Conservation (phyloP, 2,329 filamentous ascomycete genomes). For the Thielaviopsis musarum region DNA sequence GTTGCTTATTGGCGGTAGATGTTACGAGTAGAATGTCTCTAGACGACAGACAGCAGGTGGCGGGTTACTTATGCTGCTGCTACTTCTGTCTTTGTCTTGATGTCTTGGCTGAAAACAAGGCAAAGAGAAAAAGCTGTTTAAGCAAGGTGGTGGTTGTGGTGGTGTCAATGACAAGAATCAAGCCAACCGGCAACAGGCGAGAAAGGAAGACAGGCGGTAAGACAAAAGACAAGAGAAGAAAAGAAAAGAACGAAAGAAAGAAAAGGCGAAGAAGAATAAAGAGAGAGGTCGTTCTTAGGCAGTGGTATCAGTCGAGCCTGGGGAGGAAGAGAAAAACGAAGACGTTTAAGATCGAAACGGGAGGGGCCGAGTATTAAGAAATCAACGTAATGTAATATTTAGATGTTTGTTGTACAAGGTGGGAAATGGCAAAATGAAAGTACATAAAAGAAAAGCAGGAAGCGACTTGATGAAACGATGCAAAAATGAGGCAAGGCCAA, state of each 20-base stretch:
- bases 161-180: constrained; percentile 1
- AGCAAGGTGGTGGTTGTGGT: neutral
- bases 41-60: neutral
- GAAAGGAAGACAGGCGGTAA: constrained; percentile 8
- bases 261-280: neutral
- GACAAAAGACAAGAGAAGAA: neutral
- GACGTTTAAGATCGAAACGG: neutral
- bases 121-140: neutral
- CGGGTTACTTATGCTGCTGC: neutral
- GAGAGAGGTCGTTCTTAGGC: neutral
- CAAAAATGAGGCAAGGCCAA: too few species aligned
- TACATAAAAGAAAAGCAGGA: neutral
- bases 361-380: neutral
- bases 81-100: neutral
- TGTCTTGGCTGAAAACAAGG: neutral
- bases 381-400: neutral
- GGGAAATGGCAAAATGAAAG: neutral
- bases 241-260: neutral
- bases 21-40: neutral
- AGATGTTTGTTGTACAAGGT: neutral
- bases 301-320: neutral
- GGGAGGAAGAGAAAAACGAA: neutral
- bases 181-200: constrained; percentile 7
- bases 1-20: neutral
- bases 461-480: neutral